A percentile compares a stretch with the other conserved stretches of the same genome.
Evolutionary conservation across 257 asterid species (phyloP).

Genomic region (Rehmannia glutinosa): DNA sequence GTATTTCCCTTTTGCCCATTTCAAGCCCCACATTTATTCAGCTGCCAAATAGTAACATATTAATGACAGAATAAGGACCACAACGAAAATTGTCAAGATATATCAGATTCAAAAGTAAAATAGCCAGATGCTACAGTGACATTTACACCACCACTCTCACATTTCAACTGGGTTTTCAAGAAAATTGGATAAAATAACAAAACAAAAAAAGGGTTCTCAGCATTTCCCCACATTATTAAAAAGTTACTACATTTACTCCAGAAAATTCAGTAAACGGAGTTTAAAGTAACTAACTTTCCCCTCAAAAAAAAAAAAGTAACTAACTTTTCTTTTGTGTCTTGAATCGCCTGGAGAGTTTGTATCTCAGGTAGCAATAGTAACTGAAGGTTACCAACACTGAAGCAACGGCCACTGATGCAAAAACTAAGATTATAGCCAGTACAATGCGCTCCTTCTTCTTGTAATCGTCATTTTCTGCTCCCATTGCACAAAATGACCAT

Average conservation of each 20-base stretch:
- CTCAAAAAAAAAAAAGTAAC: background rate
- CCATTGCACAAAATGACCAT: conserved; percentile 33
- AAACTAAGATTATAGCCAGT: conserved; percentile 40
- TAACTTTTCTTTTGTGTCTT: conserved; percentile 44
- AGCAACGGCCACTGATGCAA: conserved; percentile 62
- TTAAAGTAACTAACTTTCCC: too few relatives aligned
- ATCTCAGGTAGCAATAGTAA: conserved; percentile 73
- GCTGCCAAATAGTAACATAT: background rate
- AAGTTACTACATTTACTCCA: conserved; percentile 7
- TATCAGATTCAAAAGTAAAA: too few relatives aligned
- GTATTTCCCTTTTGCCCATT: too few relatives aligned
- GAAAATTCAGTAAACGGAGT: too few relatives aligned
- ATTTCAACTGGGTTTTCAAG: conserved; percentile 13
- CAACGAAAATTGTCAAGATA: too few relatives aligned
- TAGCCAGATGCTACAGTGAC: background rate
- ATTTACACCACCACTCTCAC: background rate
- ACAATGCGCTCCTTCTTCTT: conserved; percentile 53
- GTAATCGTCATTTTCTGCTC: conserved; percentile 43
- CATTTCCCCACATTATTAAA: conserved; percentile 1
- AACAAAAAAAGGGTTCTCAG: too few relatives aligned
- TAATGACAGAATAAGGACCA: conserved; percentile 27
- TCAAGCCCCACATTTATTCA: too few relatives aligned
- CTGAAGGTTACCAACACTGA: conserved; percentile 55
- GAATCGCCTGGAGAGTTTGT: conserved; percentile 57
- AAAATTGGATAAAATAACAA: conserved; percentile 1